Evolutionary conservation across 2,329 filamentous ascomycete species (phyloP).

Genomic region (Coleophoma eucalyptorum): DNA sequence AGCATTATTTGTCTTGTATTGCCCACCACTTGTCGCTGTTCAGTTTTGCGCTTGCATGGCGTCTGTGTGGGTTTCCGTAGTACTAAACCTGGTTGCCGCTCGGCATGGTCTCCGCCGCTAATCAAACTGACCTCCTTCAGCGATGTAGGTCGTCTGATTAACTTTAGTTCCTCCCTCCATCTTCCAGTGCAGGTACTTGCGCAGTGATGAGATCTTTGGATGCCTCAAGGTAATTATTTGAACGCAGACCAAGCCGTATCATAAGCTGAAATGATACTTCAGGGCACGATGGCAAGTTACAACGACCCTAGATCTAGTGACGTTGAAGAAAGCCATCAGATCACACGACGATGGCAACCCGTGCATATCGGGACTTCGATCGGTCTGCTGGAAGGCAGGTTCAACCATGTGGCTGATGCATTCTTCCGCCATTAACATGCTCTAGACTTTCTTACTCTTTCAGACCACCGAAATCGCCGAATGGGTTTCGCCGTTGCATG

Average conservation of each 20-base stretch:
- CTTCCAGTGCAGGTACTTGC: background rate
- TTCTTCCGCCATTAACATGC: slow-evolving; percentile 5
- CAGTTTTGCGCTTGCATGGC: too few relatives aligned
- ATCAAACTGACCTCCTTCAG: too few relatives aligned
- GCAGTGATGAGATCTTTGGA: slow-evolving; percentile 49
- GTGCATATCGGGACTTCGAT: slow-evolving; percentile 71
- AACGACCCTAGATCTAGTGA: slow-evolving; percentile 52
- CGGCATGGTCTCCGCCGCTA: too few relatives aligned
- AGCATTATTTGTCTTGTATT: too few relatives aligned
- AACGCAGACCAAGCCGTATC: too few relatives aligned
- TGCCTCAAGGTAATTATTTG: slow-evolving; percentile 43
- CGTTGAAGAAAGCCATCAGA: slow-evolving; percentile 62
- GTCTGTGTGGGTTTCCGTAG: too few relatives aligned
- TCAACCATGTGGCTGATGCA: background rate
- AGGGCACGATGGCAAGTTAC: slow-evolving; percentile 68
- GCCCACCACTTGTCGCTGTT: too few relatives aligned
- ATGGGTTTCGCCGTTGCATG: slow-evolving; percentile 66
- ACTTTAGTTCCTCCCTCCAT: too few relatives aligned
- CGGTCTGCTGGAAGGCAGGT: slow-evolving; percentile 85
- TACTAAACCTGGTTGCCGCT: too few relatives aligned
- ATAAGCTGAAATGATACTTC: slow-evolving; percentile 9
- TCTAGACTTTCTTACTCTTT: slow-evolving; percentile 76
- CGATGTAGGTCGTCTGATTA: too few relatives aligned
- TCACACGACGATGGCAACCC: slow-evolving; percentile 55
- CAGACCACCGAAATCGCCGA: slow-evolving; percentile 57